Percentiles rank a stretch among this genome's conserved stretches.
phyloP scores from a whole-genome alignment of 805 yeast genomes.

The Hanseniaspora nectarophila region DNA sequence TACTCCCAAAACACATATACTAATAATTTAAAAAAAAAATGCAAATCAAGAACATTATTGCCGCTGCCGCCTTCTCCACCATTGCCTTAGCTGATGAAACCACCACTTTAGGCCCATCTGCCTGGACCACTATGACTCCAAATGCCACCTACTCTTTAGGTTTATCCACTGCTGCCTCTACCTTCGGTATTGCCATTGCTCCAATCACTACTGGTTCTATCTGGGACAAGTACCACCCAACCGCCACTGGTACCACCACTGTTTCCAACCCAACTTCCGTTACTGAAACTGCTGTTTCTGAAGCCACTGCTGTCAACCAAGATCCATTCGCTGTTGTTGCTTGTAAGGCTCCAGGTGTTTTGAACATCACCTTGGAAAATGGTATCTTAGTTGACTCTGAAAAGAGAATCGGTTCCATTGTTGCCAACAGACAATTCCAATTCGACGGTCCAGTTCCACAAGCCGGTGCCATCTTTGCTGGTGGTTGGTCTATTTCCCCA shows the following conservation, averaged over 20 bases:
- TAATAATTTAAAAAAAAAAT: too few relatives aligned
- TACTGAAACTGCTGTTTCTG: conserved; percentile 19
- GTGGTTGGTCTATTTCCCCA: conserved; percentile 49
- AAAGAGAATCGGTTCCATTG: conserved; percentile 68
- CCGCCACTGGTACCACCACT: conserved; percentile 21
- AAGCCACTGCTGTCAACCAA: conserved; percentile 20
- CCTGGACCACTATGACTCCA: conserved; percentile 36
- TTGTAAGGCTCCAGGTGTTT: conserved; percentile 39
- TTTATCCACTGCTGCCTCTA: conserved; percentile 28
- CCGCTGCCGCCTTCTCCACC: conserved; percentile 31
- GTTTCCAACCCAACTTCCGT: conserved; percentile 21
- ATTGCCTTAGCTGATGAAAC: conserved; percentile 12
- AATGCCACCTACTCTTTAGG: conserved; percentile 31
- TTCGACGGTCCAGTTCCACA: conserved; percentile 82
- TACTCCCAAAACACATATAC: neutral
- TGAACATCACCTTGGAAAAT: conserved; percentile 43
- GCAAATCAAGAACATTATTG: conserved; percentile 31
- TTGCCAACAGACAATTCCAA: conserved; percentile 75
- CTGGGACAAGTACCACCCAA: conserved; percentile 19
- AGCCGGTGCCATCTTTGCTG: conserved; percentile 61
- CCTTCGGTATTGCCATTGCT: conserved; percentile 35
- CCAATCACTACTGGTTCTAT: conserved; percentile 27
- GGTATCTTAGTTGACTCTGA: conserved; percentile 44
- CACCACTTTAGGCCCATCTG: conserved; percentile 13
- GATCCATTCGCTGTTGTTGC: conserved; percentile 29